Evolutionary conservation across 306 rosid species (phyloP).

Genomic region (Mimosa pudica): DNA sequence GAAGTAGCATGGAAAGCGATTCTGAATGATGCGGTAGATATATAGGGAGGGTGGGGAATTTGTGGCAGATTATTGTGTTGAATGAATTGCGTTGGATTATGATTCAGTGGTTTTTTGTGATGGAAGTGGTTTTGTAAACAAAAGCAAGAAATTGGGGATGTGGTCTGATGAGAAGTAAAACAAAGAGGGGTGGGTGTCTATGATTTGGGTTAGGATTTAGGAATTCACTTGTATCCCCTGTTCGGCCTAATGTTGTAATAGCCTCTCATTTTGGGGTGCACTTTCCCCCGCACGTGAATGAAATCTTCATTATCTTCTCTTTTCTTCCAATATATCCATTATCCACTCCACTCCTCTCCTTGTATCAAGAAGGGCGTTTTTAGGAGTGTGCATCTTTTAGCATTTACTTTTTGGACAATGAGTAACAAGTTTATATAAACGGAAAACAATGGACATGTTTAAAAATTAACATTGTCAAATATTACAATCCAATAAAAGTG

Average conservation of each 20-base stretch:
- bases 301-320: not conserved
- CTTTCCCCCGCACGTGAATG: not conserved
- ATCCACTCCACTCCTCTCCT: not conserved
- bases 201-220: not conserved
- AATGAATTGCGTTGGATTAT: slow-evolving; percentile 29
- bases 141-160: not conserved
- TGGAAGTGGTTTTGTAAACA: slow-evolving; percentile 35
- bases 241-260: not conserved
- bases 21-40: slow-evolving; percentile 52
- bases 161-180: not conserved
- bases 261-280: not conserved
- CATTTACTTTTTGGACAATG: too few species aligned
- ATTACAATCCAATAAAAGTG: too few species aligned
- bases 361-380: not conserved
- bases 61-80: slow-evolving; percentile 14
- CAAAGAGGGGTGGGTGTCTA: not conserved
- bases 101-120: slow-evolving; percentile 17
- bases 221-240: not conserved
- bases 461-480: too few species aligned
- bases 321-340: not conserved
- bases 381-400: not conserved
- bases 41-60: too few species aligned
- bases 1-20: slow-evolving; percentile 71
- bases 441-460: not conserved
- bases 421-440: too few species aligned